Evolutionary conservation across 2,329 filamentous ascomycete species (phyloP).

Genomic region (Colletotrichum sp.): DNA sequence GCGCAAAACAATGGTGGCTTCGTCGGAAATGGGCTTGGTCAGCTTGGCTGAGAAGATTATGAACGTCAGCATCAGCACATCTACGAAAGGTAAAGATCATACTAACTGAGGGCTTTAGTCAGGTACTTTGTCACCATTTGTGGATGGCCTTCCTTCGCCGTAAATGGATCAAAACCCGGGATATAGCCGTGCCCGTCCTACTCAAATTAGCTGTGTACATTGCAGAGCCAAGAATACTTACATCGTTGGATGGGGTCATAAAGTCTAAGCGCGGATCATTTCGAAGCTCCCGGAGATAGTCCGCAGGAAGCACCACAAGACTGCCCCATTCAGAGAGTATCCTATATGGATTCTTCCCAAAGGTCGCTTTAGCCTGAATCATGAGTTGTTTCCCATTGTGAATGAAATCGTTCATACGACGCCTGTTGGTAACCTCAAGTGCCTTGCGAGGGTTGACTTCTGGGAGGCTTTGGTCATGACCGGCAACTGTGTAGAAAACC

Average conservation of each 20-base stretch:
- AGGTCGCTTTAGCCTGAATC: not conserved
- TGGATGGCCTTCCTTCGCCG: accelerated
- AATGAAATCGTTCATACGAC: not conserved
- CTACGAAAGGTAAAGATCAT: no score
- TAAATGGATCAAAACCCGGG: not conserved
- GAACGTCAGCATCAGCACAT: no score
- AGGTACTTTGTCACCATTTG: not conserved
- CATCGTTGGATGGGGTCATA: not conserved
- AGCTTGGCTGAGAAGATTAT: not conserved
- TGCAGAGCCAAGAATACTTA: not conserved
- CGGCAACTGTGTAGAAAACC: not conserved
- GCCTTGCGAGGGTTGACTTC: not conserved
- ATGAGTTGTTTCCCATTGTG: not conserved
- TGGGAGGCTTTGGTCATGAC: not conserved
- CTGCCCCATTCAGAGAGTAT: not conserved
- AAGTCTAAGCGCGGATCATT: not conserved
- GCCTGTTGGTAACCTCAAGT: not conserved
- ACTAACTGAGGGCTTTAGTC: not conserved
- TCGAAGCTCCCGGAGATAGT: not conserved
- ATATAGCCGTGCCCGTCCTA: not conserved
- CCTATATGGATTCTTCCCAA: not conserved
- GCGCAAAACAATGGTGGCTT: not conserved
- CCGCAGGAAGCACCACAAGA: not conserved
- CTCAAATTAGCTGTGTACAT: no score
- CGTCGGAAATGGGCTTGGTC: not conserved